These are phyloP conservation scores for Aspergillus tanneri DNA, from an alignment of 2,329 filamentous ascomycete species.

Conservation along the genomic window DNA sequence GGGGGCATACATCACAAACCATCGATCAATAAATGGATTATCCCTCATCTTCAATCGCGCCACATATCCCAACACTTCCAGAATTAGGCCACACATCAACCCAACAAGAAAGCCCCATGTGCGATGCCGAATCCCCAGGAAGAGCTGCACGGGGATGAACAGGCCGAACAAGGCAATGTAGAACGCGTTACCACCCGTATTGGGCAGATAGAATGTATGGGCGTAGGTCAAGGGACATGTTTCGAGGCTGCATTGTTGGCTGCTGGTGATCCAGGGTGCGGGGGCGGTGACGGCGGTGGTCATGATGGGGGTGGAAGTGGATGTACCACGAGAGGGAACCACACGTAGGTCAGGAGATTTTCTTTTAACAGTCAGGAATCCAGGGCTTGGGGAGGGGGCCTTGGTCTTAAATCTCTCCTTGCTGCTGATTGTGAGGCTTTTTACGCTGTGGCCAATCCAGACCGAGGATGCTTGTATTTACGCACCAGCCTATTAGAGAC, in stretches of 20 bases:
- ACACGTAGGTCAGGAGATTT: too few species aligned
- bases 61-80: conserved; percentile 61
- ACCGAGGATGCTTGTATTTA: too few species aligned
- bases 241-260: conserved; percentile 39
- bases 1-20: conserved; percentile 43
- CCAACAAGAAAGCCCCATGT: conserved; percentile 53
- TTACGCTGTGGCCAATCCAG: too few species aligned
- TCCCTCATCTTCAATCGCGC: conserved; percentile 57
- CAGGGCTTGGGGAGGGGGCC: too few species aligned
- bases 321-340: too few species aligned
- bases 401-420: too few species aligned
- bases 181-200: conserved; percentile 53
- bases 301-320: too few species aligned
- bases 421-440: too few species aligned
- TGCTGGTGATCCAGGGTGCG: too few species aligned
- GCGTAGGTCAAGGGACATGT: conserved; percentile 36
- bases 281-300: too few species aligned
- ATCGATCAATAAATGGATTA: conserved; percentile 53
- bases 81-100: conserved; percentile 54
- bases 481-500: too few species aligned
- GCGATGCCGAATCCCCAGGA: conserved; percentile 46
- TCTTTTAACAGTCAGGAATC: too few species aligned
- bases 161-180: conserved; percentile 54
- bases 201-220: conserved; percentile 56
- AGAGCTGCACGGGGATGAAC: conserved; percentile 43